Evolutionary conservation across 129 eudicot species (phyloP), one percentile per base, ranked within the genome.

Genomic region (Centella asiatica): DNA sequence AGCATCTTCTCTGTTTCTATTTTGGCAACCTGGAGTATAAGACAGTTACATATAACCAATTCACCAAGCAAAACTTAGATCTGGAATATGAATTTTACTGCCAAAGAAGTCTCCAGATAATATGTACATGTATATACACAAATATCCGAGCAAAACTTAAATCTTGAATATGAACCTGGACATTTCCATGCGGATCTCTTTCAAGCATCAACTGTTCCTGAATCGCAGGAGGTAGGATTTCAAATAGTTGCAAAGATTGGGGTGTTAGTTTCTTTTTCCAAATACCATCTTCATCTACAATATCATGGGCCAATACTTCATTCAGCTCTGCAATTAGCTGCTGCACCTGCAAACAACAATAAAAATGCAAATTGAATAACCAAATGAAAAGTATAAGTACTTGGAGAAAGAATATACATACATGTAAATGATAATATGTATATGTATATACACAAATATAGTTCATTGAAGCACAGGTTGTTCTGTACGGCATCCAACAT

Each of bases 1-100:
- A 93, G 96, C 99, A 93, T 93, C 69, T 87, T 93, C 83, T 93
- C 99, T 12, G 99, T 93, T 76, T 93, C 99, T 20, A 93, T 93
- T 79, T 93, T 93, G 58, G 99, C 99, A 80, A 93, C 99, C 99
- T 93, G 62, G 23, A 65, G 28, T 14, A 45, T 37, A 14, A 55
- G 27, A 55, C 45, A 68, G 65, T 44, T 34, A 52, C 29, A 50
- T 17, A 15, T 23, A 39, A 65, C 65, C 36, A 34, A 6, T 44
- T 57, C 20, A 37, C 20, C 33, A 8, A 1, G 40, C 12, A 54
- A 49, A 45, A 51, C 40, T 20, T 23, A 37, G 8, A 1, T n/a
- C n/a, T n/a, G n/a, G n/a, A 51, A 23, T 25, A 60, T 2, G 13
- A 61, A 55, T 25, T 25, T 13, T 66, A 33, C 18, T 45, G 37